Conservation (phyloP, 225 moss, liverwort and hornwort species). For the Rhytidiadelphus loreus region DNA sequence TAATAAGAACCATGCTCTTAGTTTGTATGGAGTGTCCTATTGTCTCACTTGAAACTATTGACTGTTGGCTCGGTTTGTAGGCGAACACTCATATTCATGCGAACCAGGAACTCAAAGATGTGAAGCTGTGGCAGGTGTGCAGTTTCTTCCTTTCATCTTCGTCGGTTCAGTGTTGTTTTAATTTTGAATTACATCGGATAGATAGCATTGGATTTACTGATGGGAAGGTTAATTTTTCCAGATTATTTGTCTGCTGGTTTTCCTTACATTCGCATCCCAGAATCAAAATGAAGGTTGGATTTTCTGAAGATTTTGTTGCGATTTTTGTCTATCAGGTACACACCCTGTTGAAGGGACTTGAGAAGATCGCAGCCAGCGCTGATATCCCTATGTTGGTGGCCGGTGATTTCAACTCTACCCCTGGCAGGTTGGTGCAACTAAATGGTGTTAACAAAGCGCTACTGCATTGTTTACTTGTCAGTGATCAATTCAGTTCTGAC, state of each 20-base stretch:
- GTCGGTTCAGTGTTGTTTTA: background rate
- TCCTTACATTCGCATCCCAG: background rate
- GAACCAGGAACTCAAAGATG: constrained; percentile 91
- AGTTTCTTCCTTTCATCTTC: background rate
- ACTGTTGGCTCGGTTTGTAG: constrained; percentile 20
- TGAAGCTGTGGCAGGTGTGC: constrained; percentile 93
- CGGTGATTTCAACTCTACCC: constrained; percentile 91
- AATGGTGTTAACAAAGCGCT: background rate
- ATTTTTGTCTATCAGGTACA: constrained; percentile 47
- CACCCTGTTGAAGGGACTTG: constrained; percentile 85
- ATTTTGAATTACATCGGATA: background rate
- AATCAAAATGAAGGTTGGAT: background rate
- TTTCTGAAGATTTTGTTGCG: background rate
- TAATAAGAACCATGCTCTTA: background rate
- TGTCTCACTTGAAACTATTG: constrained; percentile 1
- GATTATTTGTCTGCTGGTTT: background rate
- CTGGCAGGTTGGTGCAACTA: constrained; percentile 58
- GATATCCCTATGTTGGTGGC: constrained; percentile 99
- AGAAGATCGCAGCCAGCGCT: constrained; percentile 97
- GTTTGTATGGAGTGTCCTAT: background rate
- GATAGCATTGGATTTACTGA: background rate
- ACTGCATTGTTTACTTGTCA: background rate
- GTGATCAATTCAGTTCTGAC: background rate
- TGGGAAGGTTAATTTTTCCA: background rate
- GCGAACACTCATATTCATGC: constrained; percentile 98